Evolutionary conservation across 169 alveolate genomes (phyloP).

Genomic region (Plasmodium vivax): DNA sequence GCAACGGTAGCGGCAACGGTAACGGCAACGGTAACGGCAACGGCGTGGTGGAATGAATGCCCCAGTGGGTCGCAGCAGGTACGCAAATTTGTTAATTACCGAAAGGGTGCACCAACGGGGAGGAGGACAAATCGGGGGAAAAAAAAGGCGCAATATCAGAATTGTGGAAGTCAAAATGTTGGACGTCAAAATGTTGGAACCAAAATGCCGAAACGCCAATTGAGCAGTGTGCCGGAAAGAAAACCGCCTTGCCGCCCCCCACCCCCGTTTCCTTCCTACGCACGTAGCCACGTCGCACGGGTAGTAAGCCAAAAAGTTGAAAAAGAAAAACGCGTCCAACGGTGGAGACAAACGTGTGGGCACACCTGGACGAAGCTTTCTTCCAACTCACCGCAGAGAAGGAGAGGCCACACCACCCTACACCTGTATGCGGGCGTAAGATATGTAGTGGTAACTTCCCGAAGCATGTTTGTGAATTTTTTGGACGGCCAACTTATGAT

Average conservation of each 20-base stretch:
- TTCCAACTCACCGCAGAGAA: neutral
- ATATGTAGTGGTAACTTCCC: conserved; percentile 45
- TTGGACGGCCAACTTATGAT: conserved; percentile 36
- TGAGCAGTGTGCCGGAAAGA: neutral
- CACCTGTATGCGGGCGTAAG: conserved; percentile 36
- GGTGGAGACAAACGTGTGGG: neutral
- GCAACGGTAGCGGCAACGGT: too few species aligned
- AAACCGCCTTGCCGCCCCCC: neutral
- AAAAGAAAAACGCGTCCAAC: neutral
- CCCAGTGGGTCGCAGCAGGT: neutral
- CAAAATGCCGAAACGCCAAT: neutral
- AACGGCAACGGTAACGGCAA: neutral
- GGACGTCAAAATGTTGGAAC: neutral
- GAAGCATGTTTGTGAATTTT: neutral
- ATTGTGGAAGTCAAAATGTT: neutral
- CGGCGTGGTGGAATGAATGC: neutral
- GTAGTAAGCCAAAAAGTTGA: neutral
- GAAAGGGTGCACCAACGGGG: neutral
- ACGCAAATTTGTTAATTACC: neutral
- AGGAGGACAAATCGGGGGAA: neutral
- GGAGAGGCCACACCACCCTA: neutral
- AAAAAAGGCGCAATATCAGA: neutral
- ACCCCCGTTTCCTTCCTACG: neutral
- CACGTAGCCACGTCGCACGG: neutral
- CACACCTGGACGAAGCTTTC: neutral